Conservation (phyloP, 2,329 filamentous ascomycete species). For the Claviceps lovelessii region DNA sequence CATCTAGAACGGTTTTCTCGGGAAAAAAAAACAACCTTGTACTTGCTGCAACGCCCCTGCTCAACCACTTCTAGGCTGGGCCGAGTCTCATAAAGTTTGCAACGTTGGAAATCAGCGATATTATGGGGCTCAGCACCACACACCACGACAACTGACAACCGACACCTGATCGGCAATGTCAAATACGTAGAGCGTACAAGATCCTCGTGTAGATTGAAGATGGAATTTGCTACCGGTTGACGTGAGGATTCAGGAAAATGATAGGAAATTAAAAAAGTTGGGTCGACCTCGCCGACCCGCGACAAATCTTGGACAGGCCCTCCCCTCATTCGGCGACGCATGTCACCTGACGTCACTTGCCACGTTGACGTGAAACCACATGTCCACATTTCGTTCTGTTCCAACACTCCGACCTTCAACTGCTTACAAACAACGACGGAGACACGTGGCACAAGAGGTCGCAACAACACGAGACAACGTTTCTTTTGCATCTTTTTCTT, state of each 20-base stretch:
- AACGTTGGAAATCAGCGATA: no score
- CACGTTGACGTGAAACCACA: neutral
- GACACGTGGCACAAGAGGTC: neutral
- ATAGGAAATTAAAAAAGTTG: neutral
- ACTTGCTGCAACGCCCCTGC: no score
- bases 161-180: neutral
- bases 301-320: neutral
- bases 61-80: no score
- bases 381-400: neutral
- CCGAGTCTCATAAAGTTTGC: no score
- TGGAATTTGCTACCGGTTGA: neutral
- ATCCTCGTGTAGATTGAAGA: neutral
- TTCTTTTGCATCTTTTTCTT: neutral
- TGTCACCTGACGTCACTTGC: constrained; percentile 5
- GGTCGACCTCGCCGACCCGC: neutral
- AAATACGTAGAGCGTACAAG: neutral
- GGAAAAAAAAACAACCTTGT: no score
- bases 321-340: neutral
- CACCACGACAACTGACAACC: neutral
- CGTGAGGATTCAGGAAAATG: no score
- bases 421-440: neutral
- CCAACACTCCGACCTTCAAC: neutral
- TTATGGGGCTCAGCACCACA: neutral
- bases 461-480: neutral
- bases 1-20: no score